Evolutionary conservation across 2,329 filamentous ascomycete species (phyloP).

Genomic region (Cladosporium cucumerinum): DNA sequence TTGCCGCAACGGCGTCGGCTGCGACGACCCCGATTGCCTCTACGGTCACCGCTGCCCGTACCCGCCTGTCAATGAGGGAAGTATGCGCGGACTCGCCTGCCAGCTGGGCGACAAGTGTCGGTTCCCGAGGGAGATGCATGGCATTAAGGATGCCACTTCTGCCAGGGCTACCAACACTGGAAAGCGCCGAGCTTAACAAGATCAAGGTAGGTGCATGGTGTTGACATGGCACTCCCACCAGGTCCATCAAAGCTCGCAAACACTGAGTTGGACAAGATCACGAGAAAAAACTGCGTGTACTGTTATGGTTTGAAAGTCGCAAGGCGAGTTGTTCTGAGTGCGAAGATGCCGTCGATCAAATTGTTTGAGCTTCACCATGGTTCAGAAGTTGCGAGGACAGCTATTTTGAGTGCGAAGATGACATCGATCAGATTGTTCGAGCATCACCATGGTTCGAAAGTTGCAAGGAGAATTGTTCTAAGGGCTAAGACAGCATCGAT

Average conservation of each 20-base stretch:
- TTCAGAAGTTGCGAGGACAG: too few species aligned
- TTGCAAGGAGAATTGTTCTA: background rate
- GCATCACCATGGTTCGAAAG: background rate
- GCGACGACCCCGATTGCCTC: constrained; percentile 59
- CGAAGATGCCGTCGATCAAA: too few species aligned
- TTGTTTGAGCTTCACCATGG: too few species aligned
- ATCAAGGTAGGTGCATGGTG: constrained; percentile 48
- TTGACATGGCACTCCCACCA: constrained; percentile 42
- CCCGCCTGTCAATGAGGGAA: constrained; percentile 37
- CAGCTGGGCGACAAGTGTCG: constrained; percentile 57
- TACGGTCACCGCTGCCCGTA: constrained; percentile 63
- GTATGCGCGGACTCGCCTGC: constrained; percentile 52
- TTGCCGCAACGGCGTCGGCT: constrained; percentile 56
- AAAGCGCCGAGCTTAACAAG: background rate
- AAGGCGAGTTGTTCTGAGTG: background rate
- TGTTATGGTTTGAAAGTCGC: background rate
- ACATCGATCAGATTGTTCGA: too few species aligned
- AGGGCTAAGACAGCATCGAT: background rate
- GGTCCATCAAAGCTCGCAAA: background rate
- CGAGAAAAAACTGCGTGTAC: background rate
- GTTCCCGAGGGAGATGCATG: constrained; percentile 56
- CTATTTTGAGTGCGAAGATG: too few species aligned
- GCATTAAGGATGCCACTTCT: constrained; percentile 46
- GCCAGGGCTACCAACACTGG: background rate
- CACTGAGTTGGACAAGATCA: background rate